Evolutionary conservation across 768 basidiomycete genomes (phyloP).

Genomic region (Boletus reticuloceps): DNA sequence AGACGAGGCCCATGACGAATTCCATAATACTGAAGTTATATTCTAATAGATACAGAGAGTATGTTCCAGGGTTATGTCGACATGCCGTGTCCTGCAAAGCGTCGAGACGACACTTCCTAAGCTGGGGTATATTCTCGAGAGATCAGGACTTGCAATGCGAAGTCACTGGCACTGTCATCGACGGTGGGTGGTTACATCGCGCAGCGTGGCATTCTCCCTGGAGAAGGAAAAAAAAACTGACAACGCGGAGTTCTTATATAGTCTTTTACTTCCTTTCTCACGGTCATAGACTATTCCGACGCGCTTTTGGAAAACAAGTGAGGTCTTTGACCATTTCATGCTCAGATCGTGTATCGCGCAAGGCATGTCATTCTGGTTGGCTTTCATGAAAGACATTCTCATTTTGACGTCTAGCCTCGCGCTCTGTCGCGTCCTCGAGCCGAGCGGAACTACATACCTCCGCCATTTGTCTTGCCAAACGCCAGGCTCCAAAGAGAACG

Average conservation of each 20-base stretch:
- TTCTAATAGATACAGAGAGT: background rate
- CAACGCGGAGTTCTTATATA: conserved; percentile 19
- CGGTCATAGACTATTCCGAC: conserved; percentile 18
- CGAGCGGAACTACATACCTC: conserved; percentile 49
- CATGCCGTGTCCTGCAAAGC: conserved; percentile 55
- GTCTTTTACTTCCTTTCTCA: conserved; percentile 34
- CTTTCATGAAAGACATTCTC: background rate
- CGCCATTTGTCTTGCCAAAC: conserved; percentile 36
- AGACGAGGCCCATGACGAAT: no score
- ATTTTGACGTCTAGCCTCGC: conserved; percentile 29
- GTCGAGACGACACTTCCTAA: conserved; percentile 66
- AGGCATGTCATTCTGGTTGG: conserved; percentile 6
- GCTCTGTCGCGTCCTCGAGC: conserved; percentile 41
- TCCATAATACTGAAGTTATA: no score
- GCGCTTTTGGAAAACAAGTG: background rate
- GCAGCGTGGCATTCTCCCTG: conserved; percentile 65
- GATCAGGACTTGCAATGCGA: conserved; percentile 46
- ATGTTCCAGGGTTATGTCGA: conserved; percentile 60
- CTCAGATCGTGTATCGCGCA: conserved; percentile 24
- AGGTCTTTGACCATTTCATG: conserved; percentile 17
- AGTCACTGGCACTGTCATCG: conserved; percentile 67
- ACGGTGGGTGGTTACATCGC: conserved; percentile 52
- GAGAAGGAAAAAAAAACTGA: conserved; percentile 22
- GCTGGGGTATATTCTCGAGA: conserved; percentile 54
- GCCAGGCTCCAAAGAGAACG: conserved; percentile 39